Percentiles rank a stretch among this genome's conserved stretches.
phyloP scores from a whole-genome alignment of 75 land plant genomes.

The Larix kaempferi region DNA sequence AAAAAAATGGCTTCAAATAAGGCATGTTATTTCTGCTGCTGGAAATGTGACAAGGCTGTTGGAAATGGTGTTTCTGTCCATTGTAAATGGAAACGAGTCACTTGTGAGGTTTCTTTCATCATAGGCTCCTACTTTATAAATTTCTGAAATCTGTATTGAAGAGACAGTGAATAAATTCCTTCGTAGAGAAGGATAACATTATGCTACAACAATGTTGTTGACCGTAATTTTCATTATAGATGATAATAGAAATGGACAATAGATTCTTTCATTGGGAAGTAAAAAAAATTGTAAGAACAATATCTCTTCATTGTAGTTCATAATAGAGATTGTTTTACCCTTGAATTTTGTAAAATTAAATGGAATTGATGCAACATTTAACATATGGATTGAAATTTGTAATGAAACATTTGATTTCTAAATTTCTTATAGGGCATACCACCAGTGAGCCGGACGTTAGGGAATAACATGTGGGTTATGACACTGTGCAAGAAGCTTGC shows the following conservation, averaged over 20 bases:
- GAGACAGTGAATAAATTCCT: neutral
- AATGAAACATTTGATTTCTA: neutral
- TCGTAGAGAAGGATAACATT: neutral
- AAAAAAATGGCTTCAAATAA: too few species aligned
- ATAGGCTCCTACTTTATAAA: neutral
- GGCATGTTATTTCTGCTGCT: too few species aligned
- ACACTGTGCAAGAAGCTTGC: constrained; percentile 71
- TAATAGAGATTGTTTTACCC: neutral
- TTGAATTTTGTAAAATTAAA: neutral
- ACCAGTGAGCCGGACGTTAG: constrained; percentile 54
- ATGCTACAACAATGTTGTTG: neutral
- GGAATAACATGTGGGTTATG: constrained; percentile 72
- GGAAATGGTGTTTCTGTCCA: too few species aligned
- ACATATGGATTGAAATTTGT: neutral
- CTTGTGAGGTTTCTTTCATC: too few species aligned
- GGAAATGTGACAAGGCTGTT: too few species aligned
- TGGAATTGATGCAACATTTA: neutral
- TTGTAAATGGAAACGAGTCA: too few species aligned
- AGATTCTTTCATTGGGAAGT: neutral
- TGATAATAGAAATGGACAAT: neutral
- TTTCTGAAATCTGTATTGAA: neutral
- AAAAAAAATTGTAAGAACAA: neutral
- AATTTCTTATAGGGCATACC: constrained; percentile 69
- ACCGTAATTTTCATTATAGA: neutral
- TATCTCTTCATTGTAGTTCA: too few species aligned